Conservation (phyloP, 495 filamentous ascomycete species). For the Tuber aestivum region DNA sequence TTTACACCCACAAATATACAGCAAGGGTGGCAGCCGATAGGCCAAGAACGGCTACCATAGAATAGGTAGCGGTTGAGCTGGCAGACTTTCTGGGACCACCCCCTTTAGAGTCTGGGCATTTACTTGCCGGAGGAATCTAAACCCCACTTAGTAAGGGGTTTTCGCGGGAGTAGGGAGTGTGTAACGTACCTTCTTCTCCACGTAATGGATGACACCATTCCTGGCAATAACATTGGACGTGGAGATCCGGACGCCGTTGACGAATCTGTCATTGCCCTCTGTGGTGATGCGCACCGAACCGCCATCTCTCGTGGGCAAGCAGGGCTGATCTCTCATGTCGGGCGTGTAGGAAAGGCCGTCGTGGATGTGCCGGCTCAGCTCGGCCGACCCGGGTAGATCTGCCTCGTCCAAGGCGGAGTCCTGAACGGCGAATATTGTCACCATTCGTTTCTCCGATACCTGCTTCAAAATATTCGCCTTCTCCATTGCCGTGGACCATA, state of each 20-base stretch:
- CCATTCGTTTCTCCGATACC: neutral
- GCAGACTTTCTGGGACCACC: neutral
- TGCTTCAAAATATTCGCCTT: neutral
- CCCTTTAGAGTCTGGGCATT: neutral
- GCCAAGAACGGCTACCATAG: neutral
- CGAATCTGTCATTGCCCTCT: neutral
- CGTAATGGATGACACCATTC: neutral
- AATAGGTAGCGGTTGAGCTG: neutral
- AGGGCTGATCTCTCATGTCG: neutral
- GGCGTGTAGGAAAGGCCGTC: neutral
- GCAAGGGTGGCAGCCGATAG: neutral
- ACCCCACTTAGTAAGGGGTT: neutral
- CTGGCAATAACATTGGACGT: neutral
- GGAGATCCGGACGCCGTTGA: neutral
- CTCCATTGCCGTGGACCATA: neutral
- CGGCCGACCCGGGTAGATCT: neutral
- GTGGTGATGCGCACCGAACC: neutral
- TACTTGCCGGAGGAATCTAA: neutral
- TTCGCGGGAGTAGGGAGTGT: neutral
- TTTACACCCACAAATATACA: neutral
- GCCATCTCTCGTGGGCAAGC: neutral
- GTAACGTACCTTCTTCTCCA: neutral
- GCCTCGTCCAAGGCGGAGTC: neutral
- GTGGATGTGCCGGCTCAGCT: neutral
- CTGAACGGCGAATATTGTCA: neutral